Evolutionary conservation across 768 basidiomycete genomes (phyloP).

Genomic region (Lyophyllum atratum): DNA sequence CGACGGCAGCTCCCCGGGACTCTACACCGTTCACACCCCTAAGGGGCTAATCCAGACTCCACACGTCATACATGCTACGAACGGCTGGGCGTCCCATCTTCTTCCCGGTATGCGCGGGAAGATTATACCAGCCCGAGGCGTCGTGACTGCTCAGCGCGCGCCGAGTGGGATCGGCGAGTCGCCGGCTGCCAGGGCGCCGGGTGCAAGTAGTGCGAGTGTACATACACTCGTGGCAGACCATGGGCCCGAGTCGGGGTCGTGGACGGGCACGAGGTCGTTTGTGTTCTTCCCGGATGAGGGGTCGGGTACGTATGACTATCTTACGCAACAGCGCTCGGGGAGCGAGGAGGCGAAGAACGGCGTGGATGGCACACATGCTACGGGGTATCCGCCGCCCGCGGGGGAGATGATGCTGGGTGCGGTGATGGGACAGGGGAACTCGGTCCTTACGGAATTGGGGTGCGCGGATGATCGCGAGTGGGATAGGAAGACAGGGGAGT

Average conservation of each 20-base stretch:
- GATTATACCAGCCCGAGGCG: slow-evolving; percentile 59
- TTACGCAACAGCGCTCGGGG: slow-evolving; percentile 55
- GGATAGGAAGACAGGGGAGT: slow-evolving; percentile 27
- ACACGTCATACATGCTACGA: slow-evolving; percentile 84
- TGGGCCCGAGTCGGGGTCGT: slow-evolving; percentile 3
- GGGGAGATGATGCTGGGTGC: slow-evolving; percentile 73
- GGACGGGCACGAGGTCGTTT: slow-evolving; percentile 55
- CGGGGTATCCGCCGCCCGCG: slow-evolving; percentile 25
- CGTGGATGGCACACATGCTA: not conserved
- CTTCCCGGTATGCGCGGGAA: slow-evolving; percentile 62
- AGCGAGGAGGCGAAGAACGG: not conserved
- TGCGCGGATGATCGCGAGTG: slow-evolving; percentile 37
- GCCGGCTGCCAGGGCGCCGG: not conserved
- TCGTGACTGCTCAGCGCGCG: slow-evolving; percentile 68
- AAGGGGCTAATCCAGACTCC: slow-evolving; percentile 55
- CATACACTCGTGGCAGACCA: not conserved
- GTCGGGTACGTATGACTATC: slow-evolving; percentile 59
- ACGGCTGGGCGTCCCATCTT: slow-evolving; percentile 79
- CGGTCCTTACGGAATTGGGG: slow-evolving; percentile 36
- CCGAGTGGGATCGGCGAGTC: slow-evolving; percentile 33
- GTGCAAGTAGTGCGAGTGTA: too few species aligned
- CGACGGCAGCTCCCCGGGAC: slow-evolving; percentile 21
- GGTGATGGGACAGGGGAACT: slow-evolving; percentile 40
- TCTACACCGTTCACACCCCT: slow-evolving; percentile 62
- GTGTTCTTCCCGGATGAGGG: slow-evolving; percentile 52